These are phyloP conservation scores for Serendipita sp. DNA, from an alignment of 768 basidiomycete genomes.

Conservation along the genomic window DNA sequence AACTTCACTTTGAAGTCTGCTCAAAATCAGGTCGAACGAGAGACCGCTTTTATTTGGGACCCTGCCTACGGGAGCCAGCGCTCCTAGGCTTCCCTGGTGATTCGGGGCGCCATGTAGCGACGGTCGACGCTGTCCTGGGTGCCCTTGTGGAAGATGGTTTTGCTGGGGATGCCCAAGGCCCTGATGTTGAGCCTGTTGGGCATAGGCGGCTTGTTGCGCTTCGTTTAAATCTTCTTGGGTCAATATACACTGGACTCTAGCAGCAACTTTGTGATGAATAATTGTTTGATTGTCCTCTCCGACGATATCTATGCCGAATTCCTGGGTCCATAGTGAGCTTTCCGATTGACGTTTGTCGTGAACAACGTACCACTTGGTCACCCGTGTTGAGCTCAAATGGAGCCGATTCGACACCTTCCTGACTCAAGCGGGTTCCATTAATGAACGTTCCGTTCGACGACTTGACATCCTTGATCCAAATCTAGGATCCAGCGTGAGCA, in stretches of 20 bases:
- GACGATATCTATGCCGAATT: constrained; percentile 98
- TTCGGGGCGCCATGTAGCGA: constrained; percentile 34
- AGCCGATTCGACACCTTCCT: constrained; percentile 79
- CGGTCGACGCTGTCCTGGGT: constrained; percentile 31
- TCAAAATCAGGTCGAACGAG: constrained; percentile 83
- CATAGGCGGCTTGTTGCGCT: constrained; percentile 25
- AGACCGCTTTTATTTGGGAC: constrained; percentile 57
- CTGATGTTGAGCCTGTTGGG: constrained; percentile 53
- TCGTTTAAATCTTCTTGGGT: constrained; percentile 56
- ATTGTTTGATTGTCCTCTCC: constrained; percentile 97
- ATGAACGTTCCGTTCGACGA: constrained; percentile 98
- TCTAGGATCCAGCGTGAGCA: constrained; percentile 29
- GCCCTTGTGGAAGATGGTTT: constrained; percentile 12
- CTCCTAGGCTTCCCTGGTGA: constrained; percentile 53
- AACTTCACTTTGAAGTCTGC: constrained; percentile 79
- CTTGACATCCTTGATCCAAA: constrained; percentile 97
- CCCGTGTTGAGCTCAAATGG: constrained; percentile 89
- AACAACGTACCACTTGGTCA: constrained; percentile 72
- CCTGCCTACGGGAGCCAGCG: constrained; percentile 32
- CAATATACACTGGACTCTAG: constrained; percentile 80
- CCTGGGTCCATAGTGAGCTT: constrained; percentile 30
- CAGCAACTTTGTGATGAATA: constrained; percentile 96
- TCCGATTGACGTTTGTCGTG: not conserved
- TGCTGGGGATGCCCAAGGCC: constrained; percentile 21
- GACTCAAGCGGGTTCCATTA: constrained; percentile 81